phyloP scores from a whole-genome alignment of 495 filamentous ascomycete genomes.

The Aspergillus cavernicola region DNA sequence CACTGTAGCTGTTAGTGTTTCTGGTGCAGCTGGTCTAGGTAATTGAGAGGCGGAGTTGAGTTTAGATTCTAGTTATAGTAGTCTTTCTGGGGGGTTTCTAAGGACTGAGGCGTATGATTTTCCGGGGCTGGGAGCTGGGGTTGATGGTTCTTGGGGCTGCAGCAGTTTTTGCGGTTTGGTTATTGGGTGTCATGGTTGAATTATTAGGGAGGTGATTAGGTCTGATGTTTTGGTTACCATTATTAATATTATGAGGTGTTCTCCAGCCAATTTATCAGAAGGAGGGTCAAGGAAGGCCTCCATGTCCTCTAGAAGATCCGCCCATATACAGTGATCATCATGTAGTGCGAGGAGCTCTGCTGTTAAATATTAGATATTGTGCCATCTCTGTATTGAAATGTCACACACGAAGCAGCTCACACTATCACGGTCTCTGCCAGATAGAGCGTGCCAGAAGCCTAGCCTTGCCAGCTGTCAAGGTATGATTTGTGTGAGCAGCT shows the following conservation, averaged over 20 bases:
- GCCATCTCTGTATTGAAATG: not conserved
- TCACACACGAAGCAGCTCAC: not conserved
- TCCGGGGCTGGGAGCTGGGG: not conserved
- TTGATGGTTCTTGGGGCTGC: not conserved
- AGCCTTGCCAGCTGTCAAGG: not conserved
- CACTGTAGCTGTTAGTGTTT: not conserved
- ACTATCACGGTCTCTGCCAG: not conserved
- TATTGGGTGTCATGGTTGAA: not conserved
- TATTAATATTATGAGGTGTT: not conserved
- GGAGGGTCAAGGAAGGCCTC: not conserved
- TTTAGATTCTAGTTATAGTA: not conserved
- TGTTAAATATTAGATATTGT: not conserved
- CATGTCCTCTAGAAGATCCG: not conserved
- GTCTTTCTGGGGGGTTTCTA: not conserved
- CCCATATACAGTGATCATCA: not conserved
- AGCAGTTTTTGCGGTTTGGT: not conserved
- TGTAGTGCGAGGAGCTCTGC: not conserved
- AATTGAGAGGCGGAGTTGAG: not conserved
- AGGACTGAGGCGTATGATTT: not conserved
- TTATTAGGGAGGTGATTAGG: not conserved
- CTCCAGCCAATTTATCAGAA: not conserved
- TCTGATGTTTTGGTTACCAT: not conserved
- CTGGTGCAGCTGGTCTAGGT: not conserved
- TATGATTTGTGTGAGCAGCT: not conserved
- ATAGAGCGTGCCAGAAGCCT: not conserved